Conservation (phyloP, 1,284 basidiomycete genomes). For the Heliocybe sulcata region DNA sequence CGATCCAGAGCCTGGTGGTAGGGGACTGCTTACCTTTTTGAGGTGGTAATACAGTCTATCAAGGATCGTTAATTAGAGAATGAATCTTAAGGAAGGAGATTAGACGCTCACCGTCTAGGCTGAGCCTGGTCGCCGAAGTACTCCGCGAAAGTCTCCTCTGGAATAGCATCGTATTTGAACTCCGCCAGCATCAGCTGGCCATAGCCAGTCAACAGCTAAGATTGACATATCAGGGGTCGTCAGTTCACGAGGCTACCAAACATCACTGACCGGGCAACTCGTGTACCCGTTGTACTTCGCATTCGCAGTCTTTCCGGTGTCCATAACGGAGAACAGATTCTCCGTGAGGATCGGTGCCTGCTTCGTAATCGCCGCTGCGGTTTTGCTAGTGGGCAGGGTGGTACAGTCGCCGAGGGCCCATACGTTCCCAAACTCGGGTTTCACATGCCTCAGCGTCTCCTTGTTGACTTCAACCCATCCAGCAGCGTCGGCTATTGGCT, state of each 20-base stretch:
- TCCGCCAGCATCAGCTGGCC: constrained; percentile 87
- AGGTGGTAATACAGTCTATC: constrained; percentile 80
- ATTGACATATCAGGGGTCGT: constrained; percentile 5
- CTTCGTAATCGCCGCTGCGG: constrained; percentile 87
- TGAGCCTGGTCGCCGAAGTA: constrained; percentile 67
- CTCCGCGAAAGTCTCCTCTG: constrained; percentile 78
- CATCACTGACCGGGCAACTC: constrained; percentile 65
- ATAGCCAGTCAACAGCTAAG: constrained; percentile 75
- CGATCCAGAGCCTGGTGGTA: not conserved
- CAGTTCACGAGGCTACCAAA: constrained; percentile 12
- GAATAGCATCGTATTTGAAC: constrained; percentile 81
- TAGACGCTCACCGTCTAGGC: constrained; percentile 42
- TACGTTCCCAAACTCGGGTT: constrained; percentile 74
- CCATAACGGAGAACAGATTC: constrained; percentile 75
- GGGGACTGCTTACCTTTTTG: constrained; percentile 59
- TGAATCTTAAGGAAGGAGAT: constrained; percentile 2
- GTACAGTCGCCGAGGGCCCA: constrained; percentile 91
- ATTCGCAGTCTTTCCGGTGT: constrained; percentile 59
- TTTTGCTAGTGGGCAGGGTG: constrained; percentile 92
- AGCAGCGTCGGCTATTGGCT: constrained; percentile 70
- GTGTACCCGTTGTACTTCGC: constrained; percentile 83
- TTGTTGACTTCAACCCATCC: constrained; percentile 90
- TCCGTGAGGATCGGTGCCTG: constrained; percentile 92
- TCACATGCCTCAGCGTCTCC: constrained; percentile 77
- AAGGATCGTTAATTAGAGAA: constrained; percentile 6